Percentiles rank a stretch among this genome's conserved stretches.
These are phyloP conservation scores for Thamnidium elegans DNA, from an alignment of 192 early-diverging fungal genomes.

Conservation along the genomic window DNA sequence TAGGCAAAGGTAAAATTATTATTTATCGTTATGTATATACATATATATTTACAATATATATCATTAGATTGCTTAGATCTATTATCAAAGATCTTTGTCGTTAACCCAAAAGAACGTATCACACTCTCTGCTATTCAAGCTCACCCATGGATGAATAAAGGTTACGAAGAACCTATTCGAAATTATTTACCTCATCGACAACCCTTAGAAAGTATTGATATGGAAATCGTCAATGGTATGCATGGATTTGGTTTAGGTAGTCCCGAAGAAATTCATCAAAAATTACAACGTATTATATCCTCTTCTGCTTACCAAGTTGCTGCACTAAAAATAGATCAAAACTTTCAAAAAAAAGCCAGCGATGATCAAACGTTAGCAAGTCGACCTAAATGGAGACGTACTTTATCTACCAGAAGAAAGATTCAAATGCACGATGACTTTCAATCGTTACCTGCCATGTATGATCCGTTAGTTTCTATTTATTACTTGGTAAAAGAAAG, in stretches of 20 bases:
- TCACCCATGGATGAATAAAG: slow-evolving; percentile 80
- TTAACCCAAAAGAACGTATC: slow-evolving; percentile 65
- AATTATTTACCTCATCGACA: slow-evolving; percentile 64
- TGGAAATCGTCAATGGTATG: slow-evolving; percentile 65
- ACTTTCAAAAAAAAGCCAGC: slow-evolving; percentile 14
- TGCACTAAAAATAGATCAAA: slow-evolving; percentile 22
- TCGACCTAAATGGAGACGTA: slow-evolving; percentile 15
- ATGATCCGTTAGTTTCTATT: slow-evolving; percentile 74
- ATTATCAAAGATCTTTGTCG: slow-evolving; percentile 68
- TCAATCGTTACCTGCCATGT: slow-evolving; percentile 22
- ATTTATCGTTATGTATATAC: background rate
- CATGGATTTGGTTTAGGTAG: slow-evolving; percentile 77
- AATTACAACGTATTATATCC: slow-evolving; percentile 49
- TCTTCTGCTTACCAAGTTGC: slow-evolving; percentile 47
- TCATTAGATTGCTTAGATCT: slow-evolving; percentile 56
- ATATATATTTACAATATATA: background rate
- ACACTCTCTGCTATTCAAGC: slow-evolving; percentile 64
- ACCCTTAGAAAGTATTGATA: slow-evolving; percentile 58
- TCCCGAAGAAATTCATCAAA: slow-evolving; percentile 49
- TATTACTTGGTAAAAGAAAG: slow-evolving; percentile 75
- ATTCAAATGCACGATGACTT: slow-evolving; percentile 12
- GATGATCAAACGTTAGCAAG: slow-evolving; percentile 5
- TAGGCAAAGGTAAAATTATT: slow-evolving; percentile 53
- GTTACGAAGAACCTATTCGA: slow-evolving; percentile 56
- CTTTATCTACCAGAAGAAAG: background rate